Conservation (phyloP, 2,329 filamentous ascomycete species). For the Juglanconis sp. region DNA sequence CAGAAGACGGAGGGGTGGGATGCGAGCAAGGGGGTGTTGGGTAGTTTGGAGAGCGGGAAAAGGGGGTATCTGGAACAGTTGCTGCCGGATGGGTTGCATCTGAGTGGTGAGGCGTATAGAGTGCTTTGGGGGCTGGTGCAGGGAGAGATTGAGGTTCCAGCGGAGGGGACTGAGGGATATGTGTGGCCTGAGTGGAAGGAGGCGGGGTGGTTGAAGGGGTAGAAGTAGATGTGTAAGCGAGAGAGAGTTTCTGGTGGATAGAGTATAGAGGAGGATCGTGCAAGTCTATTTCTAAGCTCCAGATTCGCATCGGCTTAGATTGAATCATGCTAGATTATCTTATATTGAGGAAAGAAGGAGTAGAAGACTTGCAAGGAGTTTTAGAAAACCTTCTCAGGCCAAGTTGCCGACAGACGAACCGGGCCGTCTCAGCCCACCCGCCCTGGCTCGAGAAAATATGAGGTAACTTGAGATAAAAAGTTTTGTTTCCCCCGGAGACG, state of each 20-base stretch:
- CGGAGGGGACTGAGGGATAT: slow-evolving; percentile 32
- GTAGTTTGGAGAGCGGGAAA: slow-evolving; percentile 50
- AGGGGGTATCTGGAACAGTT: slow-evolving; percentile 49
- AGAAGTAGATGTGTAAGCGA: not conserved
- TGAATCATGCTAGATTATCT: no score
- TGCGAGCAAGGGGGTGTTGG: slow-evolving; percentile 38
- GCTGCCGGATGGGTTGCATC: slow-evolving; percentile 57
- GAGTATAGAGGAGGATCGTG: no score
- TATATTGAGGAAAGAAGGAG: not conserved
- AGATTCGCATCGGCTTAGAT: no score
- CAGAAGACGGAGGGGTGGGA: slow-evolving; percentile 56
- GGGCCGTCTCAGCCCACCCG: no score
- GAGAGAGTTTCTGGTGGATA: not conserved
- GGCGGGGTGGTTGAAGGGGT: slow-evolving; percentile 25
- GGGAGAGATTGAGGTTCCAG: slow-evolving; percentile 46
- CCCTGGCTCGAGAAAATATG: no score
- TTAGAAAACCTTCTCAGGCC: no score
- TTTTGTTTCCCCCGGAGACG: no score
- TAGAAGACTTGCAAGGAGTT: not conserved
- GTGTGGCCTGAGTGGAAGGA: slow-evolving; percentile 47
- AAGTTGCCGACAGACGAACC: no score
- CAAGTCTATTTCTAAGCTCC: no score
- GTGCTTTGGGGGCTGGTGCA: slow-evolving; percentile 48
- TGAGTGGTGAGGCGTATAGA: slow-evolving; percentile 51
- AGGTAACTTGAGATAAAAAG: no score